Evolutionary conservation across 2,329 filamentous ascomycete genomes (phyloP).

Genomic region (Fusarium mundagurra): DNA sequence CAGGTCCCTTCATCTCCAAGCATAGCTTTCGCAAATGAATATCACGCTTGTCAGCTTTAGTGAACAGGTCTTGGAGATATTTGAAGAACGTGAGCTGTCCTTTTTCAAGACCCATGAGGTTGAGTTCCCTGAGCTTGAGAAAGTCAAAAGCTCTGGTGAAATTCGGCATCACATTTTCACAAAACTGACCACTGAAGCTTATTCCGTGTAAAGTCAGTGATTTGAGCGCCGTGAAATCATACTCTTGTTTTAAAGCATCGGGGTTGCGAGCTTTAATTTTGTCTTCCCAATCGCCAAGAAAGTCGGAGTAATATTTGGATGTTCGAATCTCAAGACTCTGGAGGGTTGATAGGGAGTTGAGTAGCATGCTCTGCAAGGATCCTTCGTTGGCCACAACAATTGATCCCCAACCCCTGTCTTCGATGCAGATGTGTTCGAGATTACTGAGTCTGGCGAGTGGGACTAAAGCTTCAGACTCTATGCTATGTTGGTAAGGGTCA

Average conservation of each 20-base stretch:
- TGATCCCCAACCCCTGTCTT: rapidly evolving
- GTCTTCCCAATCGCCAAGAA: neutral
- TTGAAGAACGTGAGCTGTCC: neutral
- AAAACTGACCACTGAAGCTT: rapidly evolving
- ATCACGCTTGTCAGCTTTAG: neutral
- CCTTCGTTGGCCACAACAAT: neutral
- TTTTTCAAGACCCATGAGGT: rapidly evolving
- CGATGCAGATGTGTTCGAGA: constrained; percentile 2
- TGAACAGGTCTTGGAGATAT: neutral
- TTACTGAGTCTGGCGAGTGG: neutral
- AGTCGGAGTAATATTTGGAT: rapidly evolving
- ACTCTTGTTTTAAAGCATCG: neutral
- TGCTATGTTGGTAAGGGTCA: rapidly evolving
- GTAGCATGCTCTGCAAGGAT: neutral
- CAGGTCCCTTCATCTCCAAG: neutral
- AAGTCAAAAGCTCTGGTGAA: neutral
- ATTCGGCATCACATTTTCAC: rapidly evolving
- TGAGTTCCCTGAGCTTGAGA: neutral
- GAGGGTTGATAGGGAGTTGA: neutral
- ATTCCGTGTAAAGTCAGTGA: neutral
- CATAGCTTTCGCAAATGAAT: neutral
- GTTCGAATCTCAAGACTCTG: neutral
- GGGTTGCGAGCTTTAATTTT: neutral
- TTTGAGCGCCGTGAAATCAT: neutral
- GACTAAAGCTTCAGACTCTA: rapidly evolving